Conservation (phyloP, 176 grass and related monocot genomes). For the Carex cristatella region DNA sequence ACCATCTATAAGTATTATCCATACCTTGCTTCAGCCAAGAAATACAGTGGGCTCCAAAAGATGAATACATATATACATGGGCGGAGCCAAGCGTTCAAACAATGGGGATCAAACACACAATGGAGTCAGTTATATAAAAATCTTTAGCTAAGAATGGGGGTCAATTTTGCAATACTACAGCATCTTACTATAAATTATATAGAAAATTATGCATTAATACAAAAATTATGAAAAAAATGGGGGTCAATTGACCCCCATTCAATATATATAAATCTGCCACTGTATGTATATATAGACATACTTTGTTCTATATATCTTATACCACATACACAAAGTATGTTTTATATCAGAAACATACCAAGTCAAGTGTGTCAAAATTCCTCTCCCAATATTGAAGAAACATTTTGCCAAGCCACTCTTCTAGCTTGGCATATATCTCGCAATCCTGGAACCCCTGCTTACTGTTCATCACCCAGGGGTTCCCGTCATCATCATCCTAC, state of each 20-base stretch:
- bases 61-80: no score
- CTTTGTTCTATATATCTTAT: no score
- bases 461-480: conserved; percentile 70
- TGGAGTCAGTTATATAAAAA: no score
- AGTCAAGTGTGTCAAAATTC: conserved; percentile 54
- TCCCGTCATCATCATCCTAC: conserved; percentile 72
- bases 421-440: conserved; percentile 71
- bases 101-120: no score
- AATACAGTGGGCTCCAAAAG: neutral
- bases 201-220: no score
- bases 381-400: conserved; percentile 62
- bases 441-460: conserved; percentile 95
- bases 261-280: no score
- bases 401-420: conserved; percentile 64
- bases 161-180: no score
- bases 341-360: conserved; percentile 47
- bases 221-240: no score
- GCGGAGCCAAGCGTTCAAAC: no score
- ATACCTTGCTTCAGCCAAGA: neutral
- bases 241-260: no score
- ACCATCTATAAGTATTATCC: conserved; percentile 7
- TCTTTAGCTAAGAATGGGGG: no score
- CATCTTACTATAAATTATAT: no score
- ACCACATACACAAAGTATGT: neutral
- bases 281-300: neutral